Percentiles rank a stretch among this genome's conserved stretches.
phyloP scores from a whole-genome alignment of 1,284 basidiomycete genomes.

The Paramarasmius palmivorus region DNA sequence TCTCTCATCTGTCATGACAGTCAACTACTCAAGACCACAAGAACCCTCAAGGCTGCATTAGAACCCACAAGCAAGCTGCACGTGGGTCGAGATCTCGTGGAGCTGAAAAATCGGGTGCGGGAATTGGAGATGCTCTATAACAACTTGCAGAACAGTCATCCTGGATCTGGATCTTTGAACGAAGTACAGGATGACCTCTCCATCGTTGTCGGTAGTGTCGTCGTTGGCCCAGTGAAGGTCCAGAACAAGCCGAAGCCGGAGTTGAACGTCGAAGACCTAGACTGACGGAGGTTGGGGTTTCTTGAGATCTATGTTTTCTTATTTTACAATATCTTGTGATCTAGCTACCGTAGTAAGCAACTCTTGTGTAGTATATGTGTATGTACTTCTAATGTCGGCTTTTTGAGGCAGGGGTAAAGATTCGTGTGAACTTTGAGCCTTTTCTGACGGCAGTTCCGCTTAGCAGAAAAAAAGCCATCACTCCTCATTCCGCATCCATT shows the following conservation, averaged over 20 bases:
- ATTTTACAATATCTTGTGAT: too few species aligned
- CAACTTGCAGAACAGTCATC: not conserved
- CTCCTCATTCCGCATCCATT: too few species aligned
- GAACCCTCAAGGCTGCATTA: not conserved
- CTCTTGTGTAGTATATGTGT: too few species aligned
- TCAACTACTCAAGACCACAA: not conserved
- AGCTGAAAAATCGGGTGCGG: not conserved
- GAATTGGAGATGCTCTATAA: not conserved
- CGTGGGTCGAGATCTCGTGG: not conserved
- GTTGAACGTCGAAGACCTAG: not conserved
- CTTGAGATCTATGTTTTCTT: too few species aligned
- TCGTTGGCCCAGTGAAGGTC: not conserved
- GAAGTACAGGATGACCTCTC: conserved; percentile 1
- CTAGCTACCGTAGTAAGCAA: too few species aligned
- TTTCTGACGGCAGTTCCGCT: too few species aligned
- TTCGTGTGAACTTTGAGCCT: too few species aligned
- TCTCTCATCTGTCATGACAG: not conserved
- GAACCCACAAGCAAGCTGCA: conserved; percentile 1
- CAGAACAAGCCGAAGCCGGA: not conserved
- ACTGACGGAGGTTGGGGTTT: too few species aligned
- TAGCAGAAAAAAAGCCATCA: too few species aligned
- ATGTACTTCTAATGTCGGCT: too few species aligned
- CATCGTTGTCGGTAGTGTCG: not conserved
- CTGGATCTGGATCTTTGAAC: not conserved
- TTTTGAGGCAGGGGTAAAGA: too few species aligned